These are phyloP conservation scores for Collybia sordida DNA, from an alignment of 768 basidiomycete species.

Conservation along the genomic window DNA sequence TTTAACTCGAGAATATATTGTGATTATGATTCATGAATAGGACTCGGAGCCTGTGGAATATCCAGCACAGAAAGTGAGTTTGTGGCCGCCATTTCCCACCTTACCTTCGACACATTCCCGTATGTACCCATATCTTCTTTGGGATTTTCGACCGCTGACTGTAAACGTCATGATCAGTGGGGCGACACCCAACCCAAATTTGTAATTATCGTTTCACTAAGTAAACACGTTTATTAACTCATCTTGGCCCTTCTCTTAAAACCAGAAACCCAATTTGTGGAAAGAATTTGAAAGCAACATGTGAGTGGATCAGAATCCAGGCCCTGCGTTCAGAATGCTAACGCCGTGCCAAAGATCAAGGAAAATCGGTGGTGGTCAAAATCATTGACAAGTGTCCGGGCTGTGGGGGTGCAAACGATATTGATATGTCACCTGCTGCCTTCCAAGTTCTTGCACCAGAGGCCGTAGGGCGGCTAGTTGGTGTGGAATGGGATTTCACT, in stretches of 20 bases:
- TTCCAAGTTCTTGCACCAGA: slow-evolving; percentile 47
- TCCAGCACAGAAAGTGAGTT: slow-evolving; percentile 48
- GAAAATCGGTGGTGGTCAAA: slow-evolving; percentile 45
- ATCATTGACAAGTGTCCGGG: slow-evolving; percentile 64
- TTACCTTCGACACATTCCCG: slow-evolving; percentile 61
- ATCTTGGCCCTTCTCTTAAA: slow-evolving; percentile 43
- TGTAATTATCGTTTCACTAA: not conserved
- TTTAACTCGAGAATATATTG: no score
- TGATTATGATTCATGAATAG: slow-evolving; percentile 35
- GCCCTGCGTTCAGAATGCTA: not conserved
- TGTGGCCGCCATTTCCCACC: slow-evolving; percentile 59
- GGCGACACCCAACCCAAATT: slow-evolving; percentile 2
- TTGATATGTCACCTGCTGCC: slow-evolving; percentile 65
- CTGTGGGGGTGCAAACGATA: slow-evolving; percentile 43
- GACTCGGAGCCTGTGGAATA: slow-evolving; percentile 65
- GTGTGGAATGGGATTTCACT: slow-evolving; percentile 50
- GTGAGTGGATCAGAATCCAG: slow-evolving; percentile 33
- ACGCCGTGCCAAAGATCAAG: slow-evolving; percentile 40
- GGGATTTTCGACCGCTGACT: no score
- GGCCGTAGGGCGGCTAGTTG: slow-evolving; percentile 48
- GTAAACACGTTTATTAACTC: not conserved
- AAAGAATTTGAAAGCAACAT: slow-evolving; percentile 41
- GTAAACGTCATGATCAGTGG: not conserved
- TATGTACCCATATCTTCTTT: slow-evolving; percentile 30
- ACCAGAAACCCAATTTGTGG: slow-evolving; percentile 67